Percentiles rank a stretch among this genome's conserved stretches.
Evolutionary conservation across 2,329 filamentous ascomycete genomes (phyloP).

Genomic region (Fusarium virguliforme): DNA sequence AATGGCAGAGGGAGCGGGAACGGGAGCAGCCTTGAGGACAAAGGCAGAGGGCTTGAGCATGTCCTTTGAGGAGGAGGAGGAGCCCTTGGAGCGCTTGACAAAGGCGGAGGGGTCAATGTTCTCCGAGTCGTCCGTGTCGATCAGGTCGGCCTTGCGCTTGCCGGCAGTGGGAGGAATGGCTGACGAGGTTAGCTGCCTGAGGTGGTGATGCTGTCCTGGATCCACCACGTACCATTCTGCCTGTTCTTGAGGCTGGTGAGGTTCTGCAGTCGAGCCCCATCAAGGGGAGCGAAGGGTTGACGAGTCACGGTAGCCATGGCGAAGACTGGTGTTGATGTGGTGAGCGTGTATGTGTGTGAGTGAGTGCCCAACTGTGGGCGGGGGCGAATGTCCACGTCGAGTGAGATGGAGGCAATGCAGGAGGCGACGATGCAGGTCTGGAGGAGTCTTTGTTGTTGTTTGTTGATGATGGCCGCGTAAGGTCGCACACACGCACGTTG

Average conservation of each 20-base stretch:
- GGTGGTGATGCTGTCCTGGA: background rate
- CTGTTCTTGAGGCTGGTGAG: constrained; percentile 84
- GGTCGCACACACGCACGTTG: constrained; percentile 9
- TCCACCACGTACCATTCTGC: constrained; percentile 75
- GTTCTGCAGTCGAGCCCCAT: constrained; percentile 78
- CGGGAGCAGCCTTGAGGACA: constrained; percentile 61
- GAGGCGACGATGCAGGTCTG: constrained; percentile 6
- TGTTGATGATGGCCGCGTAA: constrained; percentile 37
- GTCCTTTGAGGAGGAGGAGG: constrained; percentile 57
- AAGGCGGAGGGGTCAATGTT: constrained; percentile 73
- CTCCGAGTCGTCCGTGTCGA: constrained; percentile 70
- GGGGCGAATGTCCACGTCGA: constrained; percentile 3
- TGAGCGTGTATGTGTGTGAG: constrained; percentile 1
- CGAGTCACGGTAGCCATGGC: constrained; percentile 72
- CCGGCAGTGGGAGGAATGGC: constrained; percentile 60
- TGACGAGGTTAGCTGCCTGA: constrained; percentile 48
- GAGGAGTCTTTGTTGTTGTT: constrained; percentile 18
- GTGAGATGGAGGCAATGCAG: constrained; percentile 10
- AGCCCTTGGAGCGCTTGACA: constrained; percentile 73
- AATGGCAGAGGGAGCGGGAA: constrained; percentile 50
- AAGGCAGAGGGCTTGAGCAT: constrained; percentile 66
- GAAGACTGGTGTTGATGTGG: constrained; percentile 29
- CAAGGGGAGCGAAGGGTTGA: constrained; percentile 83
- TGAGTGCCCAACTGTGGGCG: background rate
- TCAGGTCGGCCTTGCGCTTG: constrained; percentile 73